These are phyloP conservation scores for Xylaria flabelliformis DNA, from an alignment of 495 filamentous ascomycete species.

Conservation along the genomic window DNA sequence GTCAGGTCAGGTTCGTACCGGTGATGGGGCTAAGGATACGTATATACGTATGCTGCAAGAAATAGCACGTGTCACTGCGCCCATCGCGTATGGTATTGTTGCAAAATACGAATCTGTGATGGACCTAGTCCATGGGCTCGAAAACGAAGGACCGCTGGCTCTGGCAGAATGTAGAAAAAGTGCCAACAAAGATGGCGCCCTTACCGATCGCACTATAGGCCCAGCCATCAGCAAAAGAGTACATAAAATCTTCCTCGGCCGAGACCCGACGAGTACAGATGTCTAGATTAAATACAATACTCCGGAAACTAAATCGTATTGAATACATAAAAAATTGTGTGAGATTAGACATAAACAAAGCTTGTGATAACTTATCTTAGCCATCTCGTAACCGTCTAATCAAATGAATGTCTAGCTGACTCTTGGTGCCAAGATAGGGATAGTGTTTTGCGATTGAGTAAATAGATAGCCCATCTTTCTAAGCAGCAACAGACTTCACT, in stretches of 20 bases:
- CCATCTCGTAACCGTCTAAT: not conserved
- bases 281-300: slow-evolving; percentile 49
- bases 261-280: slow-evolving; percentile 70
- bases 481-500: not conserved
- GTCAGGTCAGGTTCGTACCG: slow-evolving; percentile 76
- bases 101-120: slow-evolving; percentile 64
- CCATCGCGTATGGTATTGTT: slow-evolving; percentile 75
- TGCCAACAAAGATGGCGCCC: slow-evolving; percentile 70
- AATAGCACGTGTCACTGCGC: slow-evolving; percentile 72
- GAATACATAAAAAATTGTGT: not conserved
- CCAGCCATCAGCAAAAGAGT: slow-evolving; percentile 73
- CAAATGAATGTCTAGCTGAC: not conserved
- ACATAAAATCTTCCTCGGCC: slow-evolving; percentile 75
- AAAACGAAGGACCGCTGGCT: slow-evolving; percentile 61
- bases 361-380: not conserved
- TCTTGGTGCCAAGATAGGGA: not conserved
- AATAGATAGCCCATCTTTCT: slow-evolving; percentile 6
- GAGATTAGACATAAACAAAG: not conserved
- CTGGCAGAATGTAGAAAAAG: slow-evolving; percentile 70
- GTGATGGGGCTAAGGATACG: slow-evolving; percentile 70
- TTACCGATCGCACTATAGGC: slow-evolving; percentile 70
- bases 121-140: slow-evolving; percentile 64
- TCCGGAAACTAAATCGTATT: not conserved
- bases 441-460: slow-evolving; percentile 5
- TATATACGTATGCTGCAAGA: slow-evolving; percentile 82